Percentiles rank a stretch among this genome's conserved stretches.
phyloP scores from a whole-genome alignment of 177 flowering plant species.

The Vitis hybrid region DNA sequence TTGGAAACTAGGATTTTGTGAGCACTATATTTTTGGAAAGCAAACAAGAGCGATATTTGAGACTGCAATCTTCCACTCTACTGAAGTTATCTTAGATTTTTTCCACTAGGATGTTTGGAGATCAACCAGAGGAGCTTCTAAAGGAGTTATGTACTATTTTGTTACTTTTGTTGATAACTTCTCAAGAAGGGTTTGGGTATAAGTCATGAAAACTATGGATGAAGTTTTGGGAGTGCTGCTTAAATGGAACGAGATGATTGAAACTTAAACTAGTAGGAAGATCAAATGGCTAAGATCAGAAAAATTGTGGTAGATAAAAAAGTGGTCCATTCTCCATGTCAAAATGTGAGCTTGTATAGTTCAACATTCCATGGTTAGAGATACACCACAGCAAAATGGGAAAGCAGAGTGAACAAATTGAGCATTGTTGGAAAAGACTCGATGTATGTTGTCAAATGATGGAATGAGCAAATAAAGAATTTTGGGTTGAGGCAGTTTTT shows the following conservation, averaged over 20 bases:
- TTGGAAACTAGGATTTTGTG: neutral
- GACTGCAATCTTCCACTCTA: neutral
- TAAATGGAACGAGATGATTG: neutral
- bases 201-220: neutral
- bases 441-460: no score
- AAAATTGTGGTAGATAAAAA: no score
- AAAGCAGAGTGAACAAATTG: no score
- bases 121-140: neutral
- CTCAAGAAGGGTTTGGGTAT: neutral
- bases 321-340: no score
- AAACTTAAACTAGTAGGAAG: neutral
- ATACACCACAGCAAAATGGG: no score
- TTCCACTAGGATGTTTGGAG: neutral
- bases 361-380: no score
- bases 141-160: neutral
- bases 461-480: no score
- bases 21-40: conserved; percentile 1
- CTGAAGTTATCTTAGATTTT: neutral
- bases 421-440: no score
- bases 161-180: conserved; percentile 1
- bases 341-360: no score
- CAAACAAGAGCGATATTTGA: neutral
- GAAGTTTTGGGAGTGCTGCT: neutral
- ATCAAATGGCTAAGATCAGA: neutral
- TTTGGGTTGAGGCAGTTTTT: no score